Evolutionary conservation across 352 stramenopile species (phyloP).

Genomic region (Phytophthora melonis): DNA sequence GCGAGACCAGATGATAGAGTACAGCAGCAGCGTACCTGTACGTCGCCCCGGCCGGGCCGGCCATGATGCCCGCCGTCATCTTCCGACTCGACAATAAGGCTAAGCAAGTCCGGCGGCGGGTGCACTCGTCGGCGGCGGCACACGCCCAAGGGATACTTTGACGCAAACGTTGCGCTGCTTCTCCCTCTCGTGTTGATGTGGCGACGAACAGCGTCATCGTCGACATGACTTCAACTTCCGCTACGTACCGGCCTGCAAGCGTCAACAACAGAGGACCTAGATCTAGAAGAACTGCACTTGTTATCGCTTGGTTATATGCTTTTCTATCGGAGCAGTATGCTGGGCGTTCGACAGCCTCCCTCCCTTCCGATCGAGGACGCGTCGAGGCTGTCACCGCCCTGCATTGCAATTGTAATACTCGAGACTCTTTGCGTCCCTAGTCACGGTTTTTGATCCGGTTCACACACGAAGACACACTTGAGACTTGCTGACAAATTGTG

Average conservation of each 20-base stretch:
- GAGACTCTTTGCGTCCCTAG: conserved; percentile 15
- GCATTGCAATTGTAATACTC: conserved; percentile 32
- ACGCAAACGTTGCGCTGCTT: too few species aligned
- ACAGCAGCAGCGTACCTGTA: neutral
- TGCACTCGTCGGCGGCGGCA: too few species aligned
- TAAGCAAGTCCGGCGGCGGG: too few species aligned
- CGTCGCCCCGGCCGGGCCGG: too few species aligned
- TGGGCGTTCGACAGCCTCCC: neutral
- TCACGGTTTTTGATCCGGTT: conserved; percentile 36
- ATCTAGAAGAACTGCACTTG: conserved; percentile 15
- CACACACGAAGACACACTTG: conserved; percentile 38
- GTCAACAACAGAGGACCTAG: neutral
- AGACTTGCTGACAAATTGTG: conserved; percentile 41
- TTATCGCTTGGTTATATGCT: conserved; percentile 16
- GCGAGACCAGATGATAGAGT: neutral
- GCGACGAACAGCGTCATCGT: neutral
- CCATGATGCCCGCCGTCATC: neutral
- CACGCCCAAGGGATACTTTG: neutral
- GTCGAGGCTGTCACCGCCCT: neutral
- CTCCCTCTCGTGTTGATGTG: neutral
- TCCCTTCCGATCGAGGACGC: conserved; percentile 27
- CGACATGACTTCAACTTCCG: conserved; percentile 8
- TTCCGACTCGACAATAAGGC: neutral
- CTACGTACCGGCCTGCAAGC: neutral
- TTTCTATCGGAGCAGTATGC: conserved; percentile 23